phyloP scores from a whole-genome alignment of 1,284 basidiomycete species.

The Irpex sp. region DNA sequence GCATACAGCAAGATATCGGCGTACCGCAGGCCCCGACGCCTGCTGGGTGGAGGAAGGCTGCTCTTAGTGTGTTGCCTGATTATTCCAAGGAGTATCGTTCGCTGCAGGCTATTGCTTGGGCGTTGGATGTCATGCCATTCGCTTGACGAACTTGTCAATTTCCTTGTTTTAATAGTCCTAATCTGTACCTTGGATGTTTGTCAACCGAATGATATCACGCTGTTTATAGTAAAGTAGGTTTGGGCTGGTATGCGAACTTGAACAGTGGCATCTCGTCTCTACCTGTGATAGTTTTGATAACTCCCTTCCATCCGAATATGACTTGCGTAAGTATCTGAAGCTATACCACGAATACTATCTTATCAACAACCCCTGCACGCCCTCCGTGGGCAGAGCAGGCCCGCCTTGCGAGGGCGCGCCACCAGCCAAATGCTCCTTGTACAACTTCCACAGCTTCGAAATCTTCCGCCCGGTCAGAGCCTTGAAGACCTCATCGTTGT shows the following conservation, averaged over 20 bases:
- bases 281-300: too few relatives aligned
- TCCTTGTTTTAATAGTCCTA: neutral
- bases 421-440: slow-evolving; percentile 35
- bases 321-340: too few relatives aligned
- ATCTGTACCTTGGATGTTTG: too few relatives aligned
- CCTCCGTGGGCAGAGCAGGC: neutral
- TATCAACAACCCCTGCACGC: neutral
- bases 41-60: neutral
- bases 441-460: slow-evolving; percentile 49
- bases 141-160: neutral
- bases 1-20: neutral
- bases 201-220: too few relatives aligned
- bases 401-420: slow-evolving; percentile 1
- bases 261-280: too few relatives aligned
- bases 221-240: too few relatives aligned
- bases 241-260: too few relatives aligned
- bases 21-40: neutral
- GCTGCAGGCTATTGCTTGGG: neutral
- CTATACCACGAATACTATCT: neutral
- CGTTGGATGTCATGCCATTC: neutral
- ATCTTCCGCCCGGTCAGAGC: slow-evolving; percentile 47
- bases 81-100: neutral
- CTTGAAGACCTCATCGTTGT: slow-evolving; percentile 45
- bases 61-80: neutral
- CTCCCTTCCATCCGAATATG: too few relatives aligned